A percentile compares a stretch with the other conserved stretches of the same genome.
These are phyloP conservation scores for Trypanosoma melophagium DNA, from an alignment of 208 protist genomes.

Conservation along the genomic window DNA sequence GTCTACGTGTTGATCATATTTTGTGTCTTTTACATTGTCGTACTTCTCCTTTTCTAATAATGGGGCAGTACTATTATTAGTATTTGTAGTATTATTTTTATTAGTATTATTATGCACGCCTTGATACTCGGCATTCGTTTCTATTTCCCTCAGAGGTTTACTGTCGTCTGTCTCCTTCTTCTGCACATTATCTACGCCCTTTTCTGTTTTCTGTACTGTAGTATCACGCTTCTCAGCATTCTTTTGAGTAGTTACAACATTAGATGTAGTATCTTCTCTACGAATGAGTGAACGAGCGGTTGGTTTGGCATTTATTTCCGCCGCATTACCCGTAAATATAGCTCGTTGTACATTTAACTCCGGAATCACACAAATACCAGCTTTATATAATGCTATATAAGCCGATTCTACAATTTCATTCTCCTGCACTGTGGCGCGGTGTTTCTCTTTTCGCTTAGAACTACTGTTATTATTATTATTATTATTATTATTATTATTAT, in stretches of 20 bases:
- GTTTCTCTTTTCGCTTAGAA: background rate
- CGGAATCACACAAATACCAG: slow-evolving; percentile 51
- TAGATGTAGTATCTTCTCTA: slow-evolving; percentile 22
- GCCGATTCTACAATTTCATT: slow-evolving; percentile 14
- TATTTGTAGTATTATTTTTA: background rate
- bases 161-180: background rate
- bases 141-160: background rate
- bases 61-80: background rate
- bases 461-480: background rate
- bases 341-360: slow-evolving; percentile 62
- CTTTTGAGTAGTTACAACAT: background rate
- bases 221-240: too few relatives aligned
- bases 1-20: too few relatives aligned
- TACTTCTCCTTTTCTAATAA: background rate
- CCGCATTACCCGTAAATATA: slow-evolving; percentile 53
- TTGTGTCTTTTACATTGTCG: background rate
- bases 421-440: background rate
- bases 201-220: background rate
- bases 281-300: slow-evolving; percentile 43
- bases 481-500: background rate
- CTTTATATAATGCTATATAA: slow-evolving; percentile 45
- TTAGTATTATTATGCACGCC: background rate
- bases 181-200: background rate
- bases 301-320: slow-evolving; percentile 48
- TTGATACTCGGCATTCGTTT: background rate